Evolutionary conservation across 2,329 filamentous ascomycete genomes (phyloP).

Genomic region (Simplicillium sp.): DNA sequence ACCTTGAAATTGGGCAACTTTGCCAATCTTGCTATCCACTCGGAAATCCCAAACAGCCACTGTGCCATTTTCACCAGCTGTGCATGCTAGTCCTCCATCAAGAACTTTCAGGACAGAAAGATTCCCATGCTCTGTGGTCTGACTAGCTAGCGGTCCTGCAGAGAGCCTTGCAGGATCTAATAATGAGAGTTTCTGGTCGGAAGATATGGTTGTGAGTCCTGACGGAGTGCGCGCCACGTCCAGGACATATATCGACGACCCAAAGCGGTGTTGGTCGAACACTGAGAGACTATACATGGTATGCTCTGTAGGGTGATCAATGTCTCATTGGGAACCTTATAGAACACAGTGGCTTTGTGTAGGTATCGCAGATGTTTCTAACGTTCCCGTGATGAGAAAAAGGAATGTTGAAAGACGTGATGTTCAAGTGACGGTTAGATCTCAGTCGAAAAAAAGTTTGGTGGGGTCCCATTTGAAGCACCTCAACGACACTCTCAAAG

Average conservation of each 20-base stretch:
- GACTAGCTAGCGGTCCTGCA: conserved; percentile 34
- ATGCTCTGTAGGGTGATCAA: too few relatives aligned
- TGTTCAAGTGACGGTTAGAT: too few relatives aligned
- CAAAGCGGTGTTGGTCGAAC: conserved; percentile 18
- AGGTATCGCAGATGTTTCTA: too few relatives aligned
- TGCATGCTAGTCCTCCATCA: conserved; percentile 47
- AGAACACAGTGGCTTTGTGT: too few relatives aligned
- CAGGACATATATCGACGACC: conserved; percentile 40
- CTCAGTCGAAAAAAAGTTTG: too few relatives aligned
- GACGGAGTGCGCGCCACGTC: conserved; percentile 41
- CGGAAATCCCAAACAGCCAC: conserved; percentile 60
- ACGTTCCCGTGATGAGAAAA: too few relatives aligned
- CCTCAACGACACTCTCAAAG: too few relatives aligned
- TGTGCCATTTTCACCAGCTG: conserved; percentile 62
- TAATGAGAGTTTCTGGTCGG: conserved; percentile 60
- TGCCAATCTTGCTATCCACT: conserved; percentile 25
- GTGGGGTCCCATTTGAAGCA: too few relatives aligned
- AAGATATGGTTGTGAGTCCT: conserved; percentile 54
- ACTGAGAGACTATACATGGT: conserved; percentile 25
- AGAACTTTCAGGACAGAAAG: conserved; percentile 53
- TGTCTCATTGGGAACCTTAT: too few relatives aligned
- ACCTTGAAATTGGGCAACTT: conserved; percentile 36
- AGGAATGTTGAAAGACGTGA: too few relatives aligned
- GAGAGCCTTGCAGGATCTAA: conserved; percentile 51
- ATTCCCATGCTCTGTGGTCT: conserved; percentile 48